Evolutionary conservation across 176 grass and related monocot species (phyloP), one percentile per base, ranked within the genome.

Genomic region (Bromus sterilis): DNA sequence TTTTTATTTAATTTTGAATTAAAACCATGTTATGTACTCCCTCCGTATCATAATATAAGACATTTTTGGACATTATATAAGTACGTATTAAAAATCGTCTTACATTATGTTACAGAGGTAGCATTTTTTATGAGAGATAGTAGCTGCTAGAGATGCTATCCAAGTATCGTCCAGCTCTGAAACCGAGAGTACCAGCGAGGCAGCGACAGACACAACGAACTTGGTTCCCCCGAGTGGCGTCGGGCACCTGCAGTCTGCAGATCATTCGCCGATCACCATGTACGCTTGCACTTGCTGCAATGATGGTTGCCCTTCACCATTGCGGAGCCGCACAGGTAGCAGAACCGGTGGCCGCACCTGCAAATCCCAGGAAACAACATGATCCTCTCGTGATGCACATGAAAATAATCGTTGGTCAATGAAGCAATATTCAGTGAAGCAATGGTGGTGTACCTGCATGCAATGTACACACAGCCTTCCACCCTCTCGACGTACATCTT

Each of bases 401-500:
- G 12, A 42, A 71, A 28, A 44, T 29, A 29, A 2, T 11, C 40
- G 28, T 56, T 56, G 34, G 28, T 71, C 56, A 31, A 34, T 6
- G 33, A 36, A 68, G 34, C 56, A 44, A 44, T 26, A 30, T 23
- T 12, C 57, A 78, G 37, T 41, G 9, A 24, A 69, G 55, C 55
- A n/a, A 9, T 7, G 11, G 13, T 5, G n/a, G n/a, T n/a, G n/a
- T 83, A 92, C 92, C 95, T 94, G 92, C 95, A 97, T 35, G 71
- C 55, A 58, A 98, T 93, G 60, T 81, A 81, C 42, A 82, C 79
- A 33, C 95, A 98, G 11, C 95, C 95, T 0, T 78, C 68, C 1
- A 75, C 62, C 81, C 77, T 98, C 69, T 98, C 95, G 28, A 94
- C 95, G 23, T 83, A 91, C 9, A 98, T 93, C 87, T 76, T 93